A percentile compares a stretch with the other conserved stretches of the same genome.
Conservation (phyloP, 1,284 basidiomycete species). For the Vanrija sp. region DNA sequence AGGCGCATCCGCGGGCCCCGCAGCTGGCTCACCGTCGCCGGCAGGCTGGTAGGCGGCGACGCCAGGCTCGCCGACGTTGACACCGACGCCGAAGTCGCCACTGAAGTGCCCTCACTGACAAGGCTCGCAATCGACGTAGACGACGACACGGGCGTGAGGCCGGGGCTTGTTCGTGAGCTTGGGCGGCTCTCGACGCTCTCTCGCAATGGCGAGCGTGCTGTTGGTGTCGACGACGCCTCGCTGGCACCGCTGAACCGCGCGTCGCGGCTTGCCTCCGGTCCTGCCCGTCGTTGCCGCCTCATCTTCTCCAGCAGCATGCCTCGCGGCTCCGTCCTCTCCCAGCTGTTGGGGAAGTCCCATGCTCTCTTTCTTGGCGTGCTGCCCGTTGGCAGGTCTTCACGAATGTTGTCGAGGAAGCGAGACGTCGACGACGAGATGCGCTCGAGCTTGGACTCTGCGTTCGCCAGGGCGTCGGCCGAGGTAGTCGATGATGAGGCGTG, state of each 20-base stretch:
- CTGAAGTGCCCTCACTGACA: not conserved
- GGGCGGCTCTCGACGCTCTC: not conserved
- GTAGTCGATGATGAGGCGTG: constrained; percentile 21
- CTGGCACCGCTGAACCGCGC: not conserved
- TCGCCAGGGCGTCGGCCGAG: constrained; percentile 15
- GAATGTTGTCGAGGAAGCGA: constrained; percentile 39
- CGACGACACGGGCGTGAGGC: not conserved
- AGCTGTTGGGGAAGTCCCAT: constrained; percentile 39
- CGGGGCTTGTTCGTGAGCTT: not conserved
- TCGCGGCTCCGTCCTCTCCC: constrained; percentile 43
- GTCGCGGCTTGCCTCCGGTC: no score
- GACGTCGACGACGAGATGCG: constrained; percentile 28
- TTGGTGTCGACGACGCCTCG: not conserved
- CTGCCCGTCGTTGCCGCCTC: constrained; percentile 17
- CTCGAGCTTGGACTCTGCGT: constrained; percentile 24
- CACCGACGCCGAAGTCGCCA: not conserved
- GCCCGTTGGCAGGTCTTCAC: constrained; percentile 50
- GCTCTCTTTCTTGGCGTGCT: constrained; percentile 49
- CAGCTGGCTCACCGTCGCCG: not conserved
- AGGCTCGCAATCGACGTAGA: not conserved
- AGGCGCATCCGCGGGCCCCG: not conserved
- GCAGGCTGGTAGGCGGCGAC: not conserved
- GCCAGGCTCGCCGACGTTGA: not conserved
- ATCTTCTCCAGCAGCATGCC: constrained; percentile 21
- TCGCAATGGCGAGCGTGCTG: not conserved